Evolutionary conservation across 192 early-diverging fungal genomes (phyloP).

Genomic region (Entomortierella beljakovae): DNA sequence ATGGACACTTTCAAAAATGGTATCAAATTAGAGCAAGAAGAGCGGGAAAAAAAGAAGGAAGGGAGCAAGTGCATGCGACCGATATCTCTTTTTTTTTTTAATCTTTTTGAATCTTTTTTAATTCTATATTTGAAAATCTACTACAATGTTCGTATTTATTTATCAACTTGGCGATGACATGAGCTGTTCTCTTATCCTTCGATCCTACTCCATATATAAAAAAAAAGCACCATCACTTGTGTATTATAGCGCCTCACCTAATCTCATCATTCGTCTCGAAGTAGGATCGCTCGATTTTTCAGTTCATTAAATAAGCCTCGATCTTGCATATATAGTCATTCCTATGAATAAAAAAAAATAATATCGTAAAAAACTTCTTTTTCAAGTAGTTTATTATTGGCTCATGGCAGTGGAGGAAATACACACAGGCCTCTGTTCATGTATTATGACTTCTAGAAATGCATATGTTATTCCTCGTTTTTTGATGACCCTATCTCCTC

Average conservation of each 20-base stretch:
- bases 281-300: too few relatives aligned
- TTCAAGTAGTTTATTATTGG: too few relatives aligned
- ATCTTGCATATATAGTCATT: slow-evolving; percentile 4
- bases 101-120: background rate
- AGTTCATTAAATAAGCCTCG: too few relatives aligned
- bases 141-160: background rate
- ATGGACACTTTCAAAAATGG: background rate
- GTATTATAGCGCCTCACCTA: slow-evolving; percentile 32
- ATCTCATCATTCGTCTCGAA: background rate
- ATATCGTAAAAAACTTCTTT: too few relatives aligned
- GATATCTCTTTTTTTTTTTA: slow-evolving; percentile 1
- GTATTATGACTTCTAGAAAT: too few relatives aligned
- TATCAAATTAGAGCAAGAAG: background rate
- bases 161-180: background rate
- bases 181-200: background rate
- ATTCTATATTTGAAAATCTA: background rate
- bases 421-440: too few relatives aligned
- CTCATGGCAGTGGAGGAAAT: too few relatives aligned
- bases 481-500: too few relatives aligned
- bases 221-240: slow-evolving; percentile 31
- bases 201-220: background rate
- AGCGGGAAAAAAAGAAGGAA: background rate
- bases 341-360: background rate
- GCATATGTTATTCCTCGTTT: too few relatives aligned
- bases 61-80: slow-evolving; percentile 47